phyloP scores from a whole-genome alignment of 495 filamentous ascomycete species.

The Friedmanniomyces simplex region DNA sequence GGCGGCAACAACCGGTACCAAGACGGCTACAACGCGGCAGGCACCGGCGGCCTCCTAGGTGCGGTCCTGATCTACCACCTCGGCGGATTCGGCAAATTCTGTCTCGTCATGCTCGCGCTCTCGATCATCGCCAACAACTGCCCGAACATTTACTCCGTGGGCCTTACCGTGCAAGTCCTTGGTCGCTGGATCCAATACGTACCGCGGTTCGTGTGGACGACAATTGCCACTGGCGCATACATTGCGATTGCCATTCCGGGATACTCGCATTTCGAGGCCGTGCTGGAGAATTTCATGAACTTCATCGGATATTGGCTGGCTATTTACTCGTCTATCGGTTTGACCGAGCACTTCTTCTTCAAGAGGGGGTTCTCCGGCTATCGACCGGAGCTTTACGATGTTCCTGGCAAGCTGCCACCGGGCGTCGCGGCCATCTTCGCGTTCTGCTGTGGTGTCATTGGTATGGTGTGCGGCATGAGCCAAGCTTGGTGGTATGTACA shows the following conservation, averaged over 20 bases:
- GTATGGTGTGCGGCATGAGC: constrained; percentile 67
- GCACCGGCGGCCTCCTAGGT: constrained; percentile 61
- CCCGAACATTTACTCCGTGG: constrained; percentile 81
- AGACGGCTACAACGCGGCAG: constrained; percentile 49
- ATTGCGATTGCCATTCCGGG: constrained; percentile 70
- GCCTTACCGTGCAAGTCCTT: constrained; percentile 63
- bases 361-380: constrained; percentile 57
- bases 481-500: constrained; percentile 46
- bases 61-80: constrained; percentile 56
- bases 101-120: constrained; percentile 66
- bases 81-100: constrained; percentile 72
- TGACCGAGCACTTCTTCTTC: constrained; percentile 71
- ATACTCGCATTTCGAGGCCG: constrained; percentile 58
- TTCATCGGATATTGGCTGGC: constrained; percentile 63
- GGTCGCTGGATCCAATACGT: constrained; percentile 53
- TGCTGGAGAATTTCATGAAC: constrained; percentile 67
- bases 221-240: constrained; percentile 56
- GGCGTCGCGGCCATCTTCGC: constrained; percentile 60
- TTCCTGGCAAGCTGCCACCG: constrained; percentile 50
- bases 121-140: constrained; percentile 78
- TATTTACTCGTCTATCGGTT: constrained; percentile 64
- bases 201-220: constrained; percentile 69
- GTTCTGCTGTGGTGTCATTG: constrained; percentile 59
- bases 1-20: constrained; percentile 43
- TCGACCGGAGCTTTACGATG: constrained; percentile 48